Percentiles rank a stretch among this genome's conserved stretches.
These are phyloP conservation scores for Russula vinacea DNA, from an alignment of 768 basidiomycete genomes.

Conservation along the genomic window DNA sequence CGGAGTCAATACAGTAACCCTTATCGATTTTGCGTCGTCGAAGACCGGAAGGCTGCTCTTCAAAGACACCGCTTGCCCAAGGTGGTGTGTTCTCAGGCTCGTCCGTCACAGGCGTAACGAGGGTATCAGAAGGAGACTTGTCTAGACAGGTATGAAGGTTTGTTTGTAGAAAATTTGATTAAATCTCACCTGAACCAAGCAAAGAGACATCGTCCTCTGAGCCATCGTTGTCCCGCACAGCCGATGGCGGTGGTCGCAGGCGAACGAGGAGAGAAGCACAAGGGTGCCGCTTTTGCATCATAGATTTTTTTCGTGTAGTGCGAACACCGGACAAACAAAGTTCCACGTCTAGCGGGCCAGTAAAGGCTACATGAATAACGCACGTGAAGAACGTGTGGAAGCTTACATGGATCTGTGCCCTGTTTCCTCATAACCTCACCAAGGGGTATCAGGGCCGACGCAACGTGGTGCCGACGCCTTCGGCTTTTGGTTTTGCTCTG, in stretches of 20 bases:
- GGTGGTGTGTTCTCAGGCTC: conserved; percentile 8
- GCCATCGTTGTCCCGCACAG: conserved; percentile 4
- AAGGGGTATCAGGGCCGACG: conserved; percentile 48
- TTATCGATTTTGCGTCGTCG: conserved; percentile 24
- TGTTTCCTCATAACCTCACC: conserved; percentile 53
- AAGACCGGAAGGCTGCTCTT: conserved; percentile 15
- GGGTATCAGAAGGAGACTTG: conserved; percentile 26
- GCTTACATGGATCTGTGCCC: conserved; percentile 46
- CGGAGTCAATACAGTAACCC: conserved; percentile 23
- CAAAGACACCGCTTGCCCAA: conserved; percentile 19
- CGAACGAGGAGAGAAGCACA: conserved; percentile 26
- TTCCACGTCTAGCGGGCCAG: conserved; percentile 21
- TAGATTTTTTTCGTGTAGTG: conserved; percentile 21
- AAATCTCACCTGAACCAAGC: conserved; percentile 18
- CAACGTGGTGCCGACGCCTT: conserved; percentile 55
- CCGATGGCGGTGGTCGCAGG: conserved; percentile 20
- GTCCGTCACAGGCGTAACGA: conserved; percentile 23
- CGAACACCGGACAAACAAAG: conserved; percentile 22
- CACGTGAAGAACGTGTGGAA: not conserved
- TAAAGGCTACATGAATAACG: not conserved
- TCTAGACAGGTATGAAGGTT: conserved; percentile 5
- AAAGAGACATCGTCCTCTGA: conserved; percentile 13
- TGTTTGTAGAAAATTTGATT: not conserved
- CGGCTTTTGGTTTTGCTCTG: conserved; percentile 57
- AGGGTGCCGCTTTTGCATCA: conserved; percentile 20